phyloP scores from a whole-genome alignment of 2,329 filamentous ascomycete genomes.

The Pseudogymnoascus sp. region DNA sequence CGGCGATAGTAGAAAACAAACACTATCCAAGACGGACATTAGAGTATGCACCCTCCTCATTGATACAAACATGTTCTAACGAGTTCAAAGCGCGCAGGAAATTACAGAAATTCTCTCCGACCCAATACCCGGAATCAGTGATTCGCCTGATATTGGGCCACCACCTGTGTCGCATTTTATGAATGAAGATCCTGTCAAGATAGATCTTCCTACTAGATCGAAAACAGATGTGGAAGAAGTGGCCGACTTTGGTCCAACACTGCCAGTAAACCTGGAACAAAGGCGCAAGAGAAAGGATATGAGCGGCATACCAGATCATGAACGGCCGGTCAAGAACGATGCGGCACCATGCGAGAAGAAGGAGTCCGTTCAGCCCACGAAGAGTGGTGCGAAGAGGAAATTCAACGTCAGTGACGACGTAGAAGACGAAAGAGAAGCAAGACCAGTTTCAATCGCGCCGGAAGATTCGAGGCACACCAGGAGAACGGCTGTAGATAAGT shows the following conservation, averaged over 20 bases:
- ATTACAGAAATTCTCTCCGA: constrained; percentile 22
- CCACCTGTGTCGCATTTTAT: constrained; percentile 54
- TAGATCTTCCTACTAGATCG: constrained; percentile 39
- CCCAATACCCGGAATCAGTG: constrained; percentile 34
- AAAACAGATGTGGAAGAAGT: constrained; percentile 18
- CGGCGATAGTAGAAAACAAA: constrained; percentile 66
- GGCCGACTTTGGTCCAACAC: constrained; percentile 19
- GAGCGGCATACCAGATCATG: constrained; percentile 16
- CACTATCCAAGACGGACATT: constrained; percentile 60
- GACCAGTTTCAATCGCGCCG: constrained; percentile 24
- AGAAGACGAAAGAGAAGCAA: constrained; percentile 31
- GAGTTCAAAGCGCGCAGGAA: constrained; percentile 25
- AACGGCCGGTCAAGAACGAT: constrained; percentile 11
- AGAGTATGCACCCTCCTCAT: constrained; percentile 44
- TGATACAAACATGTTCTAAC: constrained; percentile 27
- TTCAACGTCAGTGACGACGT: constrained; percentile 49
- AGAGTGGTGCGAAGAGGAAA: constrained; percentile 53
- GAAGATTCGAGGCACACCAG: constrained; percentile 24
- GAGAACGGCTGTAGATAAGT: constrained; percentile 25
- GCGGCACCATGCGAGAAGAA: constrained; percentile 10
- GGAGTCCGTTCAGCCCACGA: constrained; percentile 29
- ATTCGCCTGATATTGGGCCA: constrained; percentile 64
- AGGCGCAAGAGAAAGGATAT: constrained; percentile 29
- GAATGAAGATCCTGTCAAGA: constrained; percentile 49
- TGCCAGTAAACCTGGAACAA: constrained; percentile 30